These are phyloP conservation scores for Hygrocybe coccinea DNA, from an alignment of 768 basidiomycete species.

Conservation along the genomic window DNA sequence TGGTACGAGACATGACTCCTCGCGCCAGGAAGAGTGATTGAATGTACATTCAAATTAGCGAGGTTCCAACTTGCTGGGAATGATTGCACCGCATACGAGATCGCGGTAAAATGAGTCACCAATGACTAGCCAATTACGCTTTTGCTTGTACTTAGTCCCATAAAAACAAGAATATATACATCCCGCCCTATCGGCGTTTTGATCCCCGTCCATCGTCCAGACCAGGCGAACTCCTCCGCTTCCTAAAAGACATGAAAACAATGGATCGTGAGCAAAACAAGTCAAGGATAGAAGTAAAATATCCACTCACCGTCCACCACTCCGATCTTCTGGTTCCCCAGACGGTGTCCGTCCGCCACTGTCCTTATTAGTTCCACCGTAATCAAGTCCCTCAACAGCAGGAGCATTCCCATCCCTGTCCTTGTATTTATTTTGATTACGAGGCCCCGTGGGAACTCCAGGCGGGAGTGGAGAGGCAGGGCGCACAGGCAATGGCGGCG, in stretches of 20 bases:
- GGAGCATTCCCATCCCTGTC: constrained; percentile 81
- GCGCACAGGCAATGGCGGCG: constrained; percentile 55
- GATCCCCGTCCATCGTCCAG: constrained; percentile 63
- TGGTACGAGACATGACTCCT: too few relatives aligned
- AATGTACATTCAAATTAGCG: too few relatives aligned
- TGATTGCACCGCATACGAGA: too few relatives aligned
- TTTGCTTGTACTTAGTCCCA: too few relatives aligned
- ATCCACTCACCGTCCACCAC: constrained; percentile 14
- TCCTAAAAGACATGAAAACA: constrained; percentile 37
- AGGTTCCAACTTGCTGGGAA: too few relatives aligned
- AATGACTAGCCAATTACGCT: not conserved
- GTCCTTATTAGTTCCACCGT: constrained; percentile 56
- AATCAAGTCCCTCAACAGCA: constrained; percentile 85
- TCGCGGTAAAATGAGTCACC: not conserved
- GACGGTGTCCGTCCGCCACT: constrained; percentile 52
- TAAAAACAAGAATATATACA: not conserved
- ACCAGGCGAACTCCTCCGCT: constrained; percentile 69
- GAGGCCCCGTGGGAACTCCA: constrained; percentile 80
- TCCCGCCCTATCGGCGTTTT: constrained; percentile 51
- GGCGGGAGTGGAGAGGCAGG: constrained; percentile 84
- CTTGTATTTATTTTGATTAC: constrained; percentile 88
- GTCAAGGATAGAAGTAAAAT: not conserved
- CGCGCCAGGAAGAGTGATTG: too few relatives aligned
- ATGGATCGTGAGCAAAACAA: not conserved
- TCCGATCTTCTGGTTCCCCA: constrained; percentile 64